Conservation (phyloP, 192 early-diverging fungal genomes). For the Coemansia sp. region DNA sequence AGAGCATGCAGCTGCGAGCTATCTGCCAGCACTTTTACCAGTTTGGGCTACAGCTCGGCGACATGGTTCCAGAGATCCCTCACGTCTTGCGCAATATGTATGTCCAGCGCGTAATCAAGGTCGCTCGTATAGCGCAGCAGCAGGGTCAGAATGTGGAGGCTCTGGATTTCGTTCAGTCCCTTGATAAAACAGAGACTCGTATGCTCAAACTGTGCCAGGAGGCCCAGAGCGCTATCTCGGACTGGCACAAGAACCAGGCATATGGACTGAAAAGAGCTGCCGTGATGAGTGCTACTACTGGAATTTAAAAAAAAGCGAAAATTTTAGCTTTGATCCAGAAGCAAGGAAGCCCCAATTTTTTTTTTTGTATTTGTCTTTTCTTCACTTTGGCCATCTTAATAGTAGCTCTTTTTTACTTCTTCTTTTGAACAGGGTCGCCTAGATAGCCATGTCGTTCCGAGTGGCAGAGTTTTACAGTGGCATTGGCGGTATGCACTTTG, state of each 20-base stretch:
- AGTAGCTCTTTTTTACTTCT: background rate
- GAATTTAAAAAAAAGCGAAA: conserved; percentile 1
- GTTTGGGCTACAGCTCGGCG: conserved; percentile 50
- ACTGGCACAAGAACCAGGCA: conserved; percentile 43
- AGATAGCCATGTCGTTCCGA: conserved; percentile 19
- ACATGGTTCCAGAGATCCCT: conserved; percentile 49
- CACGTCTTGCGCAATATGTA: conserved; percentile 50
- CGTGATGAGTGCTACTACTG: conserved; percentile 2
- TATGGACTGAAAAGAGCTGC: conserved; percentile 33
- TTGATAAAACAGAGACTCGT: conserved; percentile 35
- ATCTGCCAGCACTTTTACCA: conserved; percentile 51
- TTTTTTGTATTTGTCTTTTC: background rate
- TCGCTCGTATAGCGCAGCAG: conserved; percentile 51
- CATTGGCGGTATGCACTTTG: conserved; percentile 71
- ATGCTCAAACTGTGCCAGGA: conserved; percentile 45
- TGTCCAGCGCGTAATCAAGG: conserved; percentile 39
- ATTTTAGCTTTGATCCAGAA: background rate
- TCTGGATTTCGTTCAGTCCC: conserved; percentile 49
- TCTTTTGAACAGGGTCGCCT: background rate
- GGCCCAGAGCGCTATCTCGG: conserved; percentile 29
- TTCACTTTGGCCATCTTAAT: background rate
- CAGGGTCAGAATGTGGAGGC: conserved; percentile 45
- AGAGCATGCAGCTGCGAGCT: conserved; percentile 46
- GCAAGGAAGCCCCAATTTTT: background rate
- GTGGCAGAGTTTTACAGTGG: conserved; percentile 59